Evolutionary conservation across 2,329 filamentous ascomycete species (phyloP).

Genomic region (Pseudogymnoascus sp.): DNA sequence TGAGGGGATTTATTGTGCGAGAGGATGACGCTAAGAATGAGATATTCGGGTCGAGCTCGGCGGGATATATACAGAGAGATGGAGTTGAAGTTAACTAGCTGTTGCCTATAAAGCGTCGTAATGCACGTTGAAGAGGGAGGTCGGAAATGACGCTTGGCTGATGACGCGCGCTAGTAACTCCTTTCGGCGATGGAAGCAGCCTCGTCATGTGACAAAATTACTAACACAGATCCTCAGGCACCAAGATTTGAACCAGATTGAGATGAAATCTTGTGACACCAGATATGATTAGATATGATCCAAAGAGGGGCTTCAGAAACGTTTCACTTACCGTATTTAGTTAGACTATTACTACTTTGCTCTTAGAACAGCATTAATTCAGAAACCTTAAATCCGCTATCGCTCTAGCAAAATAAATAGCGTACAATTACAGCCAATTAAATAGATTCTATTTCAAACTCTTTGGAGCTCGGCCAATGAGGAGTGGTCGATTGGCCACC

Average conservation of each 20-base stretch:
- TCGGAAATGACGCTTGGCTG: constrained; percentile 5
- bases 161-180: constrained; percentile 7
- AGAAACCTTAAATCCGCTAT: constrained; percentile 7
- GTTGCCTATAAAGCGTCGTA: constrained; percentile 9
- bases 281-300: constrained; percentile 9
- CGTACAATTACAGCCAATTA: background rate
- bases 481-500: background rate
- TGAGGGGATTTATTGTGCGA: background rate
- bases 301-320: background rate
- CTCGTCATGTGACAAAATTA: constrained; percentile 2
- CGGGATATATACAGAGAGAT: background rate
- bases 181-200: constrained; percentile 1
- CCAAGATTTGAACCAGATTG: background rate
- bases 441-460: constrained; percentile 4
- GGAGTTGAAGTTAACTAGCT: background rate
- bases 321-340: background rate
- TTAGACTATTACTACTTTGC: background rate
- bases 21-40: background rate
- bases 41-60: background rate
- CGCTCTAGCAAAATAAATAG: constrained; percentile 2
- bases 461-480: background rate
- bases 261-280: constrained; percentile 8
- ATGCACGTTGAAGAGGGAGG: background rate
- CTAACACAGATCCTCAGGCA: background rate
- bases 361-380: background rate